phyloP scores from a whole-genome alignment of 1,139 yeast species.

The Sugiyamaella japonica region DNA sequence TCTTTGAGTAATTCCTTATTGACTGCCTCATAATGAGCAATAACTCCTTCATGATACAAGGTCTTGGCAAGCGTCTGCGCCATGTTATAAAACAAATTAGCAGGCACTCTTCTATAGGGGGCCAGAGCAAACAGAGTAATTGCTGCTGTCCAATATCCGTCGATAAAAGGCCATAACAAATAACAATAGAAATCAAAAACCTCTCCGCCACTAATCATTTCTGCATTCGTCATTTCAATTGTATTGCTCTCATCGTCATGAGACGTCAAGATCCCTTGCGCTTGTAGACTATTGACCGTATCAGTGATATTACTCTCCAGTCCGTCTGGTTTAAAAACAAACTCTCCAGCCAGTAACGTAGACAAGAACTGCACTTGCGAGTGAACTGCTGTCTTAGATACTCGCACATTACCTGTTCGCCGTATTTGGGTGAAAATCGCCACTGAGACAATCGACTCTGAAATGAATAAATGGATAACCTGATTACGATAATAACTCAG shows the following conservation, averaged over 20 bases:
- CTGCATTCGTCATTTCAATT: conserved; percentile 36
- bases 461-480: conserved; percentile 45
- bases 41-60: conserved; percentile 45
- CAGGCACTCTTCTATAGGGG: conserved; percentile 20
- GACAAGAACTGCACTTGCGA: conserved; percentile 41
- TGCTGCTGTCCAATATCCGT: conserved; percentile 47
- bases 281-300: conserved; percentile 36
- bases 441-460: conserved; percentile 44
- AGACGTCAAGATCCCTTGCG: conserved; percentile 36
- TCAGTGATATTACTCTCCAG: conserved; percentile 39
- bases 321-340: conserved; percentile 44
- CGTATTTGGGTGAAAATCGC: conserved; percentile 39
- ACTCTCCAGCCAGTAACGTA: conserved; percentile 43
- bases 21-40: conserved; percentile 46
- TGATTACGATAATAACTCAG: conserved; percentile 47
- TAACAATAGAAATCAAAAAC: conserved; percentile 46
- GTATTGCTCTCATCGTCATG: conserved; percentile 27
- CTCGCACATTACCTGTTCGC: conserved; percentile 26
- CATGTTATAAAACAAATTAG: conserved; percentile 37
- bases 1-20: conserved; percentile 45
- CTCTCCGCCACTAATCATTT: conserved; percentile 37
- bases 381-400: conserved; percentile 30
- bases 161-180: conserved; percentile 48
- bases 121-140: conserved; percentile 43
- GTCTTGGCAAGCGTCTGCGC: conserved; percentile 47